phyloP scores from a whole-genome alignment of 2,329 filamentous ascomycete genomes.

The Lachnellula willkommii region DNA sequence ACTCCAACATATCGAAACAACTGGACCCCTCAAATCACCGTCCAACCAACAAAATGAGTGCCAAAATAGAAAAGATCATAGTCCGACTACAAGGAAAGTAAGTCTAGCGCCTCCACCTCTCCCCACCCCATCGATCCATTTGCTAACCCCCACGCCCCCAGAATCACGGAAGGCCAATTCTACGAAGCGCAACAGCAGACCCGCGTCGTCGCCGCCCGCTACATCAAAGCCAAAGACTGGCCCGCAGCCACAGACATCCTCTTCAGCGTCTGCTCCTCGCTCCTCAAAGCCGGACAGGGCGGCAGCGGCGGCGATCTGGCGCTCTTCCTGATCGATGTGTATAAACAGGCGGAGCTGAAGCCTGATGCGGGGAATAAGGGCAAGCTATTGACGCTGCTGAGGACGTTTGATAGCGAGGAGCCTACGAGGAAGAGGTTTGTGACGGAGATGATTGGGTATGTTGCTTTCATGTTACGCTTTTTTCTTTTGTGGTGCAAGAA shows the following conservation, averaged over 20 bases:
- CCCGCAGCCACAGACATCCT: conserved; percentile 81
- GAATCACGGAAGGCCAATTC: conserved; percentile 85
- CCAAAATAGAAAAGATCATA: conserved; percentile 66
- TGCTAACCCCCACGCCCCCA: conserved; percentile 30
- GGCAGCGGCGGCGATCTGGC: conserved; percentile 88
- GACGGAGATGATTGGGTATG: conserved; percentile 71
- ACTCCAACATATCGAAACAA: too few species aligned
- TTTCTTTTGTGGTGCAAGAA: background rate
- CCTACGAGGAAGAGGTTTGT: conserved; percentile 92
- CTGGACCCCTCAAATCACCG: background rate
- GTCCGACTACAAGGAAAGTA: conserved; percentile 74
- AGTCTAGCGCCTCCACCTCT: conserved; percentile 7
- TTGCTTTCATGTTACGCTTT: conserved; percentile 11
- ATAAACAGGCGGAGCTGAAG: conserved; percentile 77
- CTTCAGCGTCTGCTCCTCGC: conserved; percentile 72
- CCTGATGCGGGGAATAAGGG: conserved; percentile 71
- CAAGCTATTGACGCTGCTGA: conserved; percentile 69
- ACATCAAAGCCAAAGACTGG: conserved; percentile 85
- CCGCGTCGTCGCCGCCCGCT: conserved; percentile 87
- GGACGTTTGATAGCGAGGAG: conserved; percentile 75
- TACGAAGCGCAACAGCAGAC: conserved; percentile 99
- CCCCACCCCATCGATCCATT: background rate
- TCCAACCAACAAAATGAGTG: conserved; percentile 32
- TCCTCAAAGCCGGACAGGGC: conserved; percentile 88
- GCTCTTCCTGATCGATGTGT: conserved; percentile 83